These are phyloP conservation scores for Colletotrichum tofieldiae DNA, from an alignment of 2,329 filamentous ascomycete genomes.

Conservation along the genomic window DNA sequence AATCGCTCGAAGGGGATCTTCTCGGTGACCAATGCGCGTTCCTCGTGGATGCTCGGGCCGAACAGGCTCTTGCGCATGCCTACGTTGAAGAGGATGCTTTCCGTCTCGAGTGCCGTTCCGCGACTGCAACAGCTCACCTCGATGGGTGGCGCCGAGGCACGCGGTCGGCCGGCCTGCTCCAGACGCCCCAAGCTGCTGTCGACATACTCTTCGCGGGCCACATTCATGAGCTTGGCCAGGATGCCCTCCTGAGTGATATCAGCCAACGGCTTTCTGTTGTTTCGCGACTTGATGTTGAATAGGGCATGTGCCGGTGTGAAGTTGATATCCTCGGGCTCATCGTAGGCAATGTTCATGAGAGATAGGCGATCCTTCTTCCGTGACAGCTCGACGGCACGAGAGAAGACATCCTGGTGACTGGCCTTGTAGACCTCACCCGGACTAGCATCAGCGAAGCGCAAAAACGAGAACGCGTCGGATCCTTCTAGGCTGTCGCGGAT, in stretches of 20 bases:
- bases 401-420: constrained; percentile 80
- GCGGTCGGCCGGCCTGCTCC: constrained; percentile 85
- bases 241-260: constrained; percentile 81
- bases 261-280: constrained; percentile 76
- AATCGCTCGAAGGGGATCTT: constrained; percentile 78
- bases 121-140: constrained; percentile 83
- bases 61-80: constrained; percentile 83
- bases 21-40: constrained; percentile 81
- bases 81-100: constrained; percentile 84
- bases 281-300: constrained; percentile 83
- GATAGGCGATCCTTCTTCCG: constrained; percentile 73
- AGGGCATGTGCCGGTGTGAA: constrained; percentile 83
- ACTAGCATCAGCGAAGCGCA: constrained; percentile 88
- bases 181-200: constrained; percentile 82
- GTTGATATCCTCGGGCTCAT: constrained; percentile 72
- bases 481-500: constrained; percentile 75
- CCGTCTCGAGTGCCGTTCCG: constrained; percentile 75
- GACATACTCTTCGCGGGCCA: constrained; percentile 77
- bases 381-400: constrained; percentile 77
- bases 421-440: constrained; percentile 79
- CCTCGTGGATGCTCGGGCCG: constrained; percentile 74
- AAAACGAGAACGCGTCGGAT: constrained; percentile 85
- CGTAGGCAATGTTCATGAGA: constrained; percentile 79
- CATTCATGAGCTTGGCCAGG: constrained; percentile 83
- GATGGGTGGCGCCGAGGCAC: constrained; percentile 87